Evolutionary conservation across 345 rosid species (phyloP), one percentile per base, ranked within the genome.

Genomic region (Eucalyptus polybractea): DNA sequence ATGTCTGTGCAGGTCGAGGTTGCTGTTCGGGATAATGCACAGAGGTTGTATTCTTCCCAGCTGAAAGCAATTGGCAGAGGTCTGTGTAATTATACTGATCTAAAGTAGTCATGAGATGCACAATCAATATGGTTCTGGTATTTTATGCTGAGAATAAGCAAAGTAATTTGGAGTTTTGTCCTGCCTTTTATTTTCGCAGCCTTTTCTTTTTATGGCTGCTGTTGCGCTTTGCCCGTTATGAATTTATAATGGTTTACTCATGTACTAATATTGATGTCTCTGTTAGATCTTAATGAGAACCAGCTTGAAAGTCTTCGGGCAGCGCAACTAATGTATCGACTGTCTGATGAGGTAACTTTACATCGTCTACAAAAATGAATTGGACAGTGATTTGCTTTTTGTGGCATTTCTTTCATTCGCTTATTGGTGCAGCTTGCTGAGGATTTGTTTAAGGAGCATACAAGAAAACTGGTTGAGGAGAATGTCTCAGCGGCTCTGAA

Each of bases 1-100:
- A 85, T 50, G 12, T 50, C 91, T 27, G 31, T 86, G 51, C 37
- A 98, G 99, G 98, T 98, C 91, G 99, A 96, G 95, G 94, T 98
- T 93, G 98, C 99, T 89, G 91, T 98, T 87, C 99, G 99, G 91
- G 99, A 98, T 88, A 98, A 97, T 91, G 97, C 99, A 83, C 97
- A 95, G 93, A 95, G 94, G 86, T 93, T 97, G 89, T 98, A 97
- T 92, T 95, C 94, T 88, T 93, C 94, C 65, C 94, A 93, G 90
- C 93, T 98, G 80, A 95, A 94, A 88, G 92, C 94, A 86, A 88
- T 98, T 81, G 96, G 95, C 31, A 95, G 95, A 96, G 99, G 99
- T 98, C 92, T 90, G 88, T 60, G 58, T 76, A 72, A 53, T 31
- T 83, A 5, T 83, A 40, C 85, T 67, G 6, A 51, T 19, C 21